Evolutionary conservation across 2,329 filamentous ascomycete genomes (phyloP).

Genomic region (Colletotrichum filicis): DNA sequence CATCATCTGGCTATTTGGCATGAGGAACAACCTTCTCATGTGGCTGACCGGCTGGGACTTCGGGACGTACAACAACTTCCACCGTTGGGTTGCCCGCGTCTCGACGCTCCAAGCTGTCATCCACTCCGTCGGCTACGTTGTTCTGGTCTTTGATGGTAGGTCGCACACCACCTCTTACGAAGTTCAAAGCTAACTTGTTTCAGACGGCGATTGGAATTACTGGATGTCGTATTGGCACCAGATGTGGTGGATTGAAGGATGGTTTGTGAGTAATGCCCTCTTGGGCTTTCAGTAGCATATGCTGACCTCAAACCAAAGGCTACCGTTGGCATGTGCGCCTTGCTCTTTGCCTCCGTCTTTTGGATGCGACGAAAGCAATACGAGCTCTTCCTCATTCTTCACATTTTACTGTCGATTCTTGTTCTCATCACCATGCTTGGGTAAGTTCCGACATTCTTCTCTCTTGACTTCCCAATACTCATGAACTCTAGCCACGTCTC

Average conservation of each 20-base stretch:
- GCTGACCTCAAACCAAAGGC: constrained; percentile 43
- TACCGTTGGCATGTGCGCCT: constrained; percentile 55
- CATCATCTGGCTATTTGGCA: constrained; percentile 73
- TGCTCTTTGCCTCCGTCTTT: constrained; percentile 60
- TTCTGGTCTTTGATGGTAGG: constrained; percentile 53
- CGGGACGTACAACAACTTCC: constrained; percentile 73
- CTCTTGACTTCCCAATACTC: not conserved
- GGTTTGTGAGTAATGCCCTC: constrained; percentile 48
- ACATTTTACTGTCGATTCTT: constrained; percentile 63
- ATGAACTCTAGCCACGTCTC: constrained; percentile 55
- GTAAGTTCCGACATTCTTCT: constrained; percentile 49
- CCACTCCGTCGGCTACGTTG: constrained; percentile 70
- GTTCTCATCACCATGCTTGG: constrained; percentile 62
- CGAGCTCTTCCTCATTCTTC: constrained; percentile 59
- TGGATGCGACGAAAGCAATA: constrained; percentile 64
- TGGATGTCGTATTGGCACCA: constrained; percentile 51
- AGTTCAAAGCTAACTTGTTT: constrained; percentile 3
- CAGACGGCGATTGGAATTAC: constrained; percentile 51
- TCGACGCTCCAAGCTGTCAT: constrained; percentile 70
- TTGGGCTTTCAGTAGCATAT: not conserved
- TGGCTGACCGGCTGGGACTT: constrained; percentile 78
- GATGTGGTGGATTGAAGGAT: constrained; percentile 62
- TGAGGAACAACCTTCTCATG: constrained; percentile 73
- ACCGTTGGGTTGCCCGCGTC: constrained; percentile 73
- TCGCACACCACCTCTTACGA: not conserved